These are phyloP conservation scores for Pythium folliculosum DNA, from an alignment of 352 stramenopile species.

Conservation along the genomic window DNA sequence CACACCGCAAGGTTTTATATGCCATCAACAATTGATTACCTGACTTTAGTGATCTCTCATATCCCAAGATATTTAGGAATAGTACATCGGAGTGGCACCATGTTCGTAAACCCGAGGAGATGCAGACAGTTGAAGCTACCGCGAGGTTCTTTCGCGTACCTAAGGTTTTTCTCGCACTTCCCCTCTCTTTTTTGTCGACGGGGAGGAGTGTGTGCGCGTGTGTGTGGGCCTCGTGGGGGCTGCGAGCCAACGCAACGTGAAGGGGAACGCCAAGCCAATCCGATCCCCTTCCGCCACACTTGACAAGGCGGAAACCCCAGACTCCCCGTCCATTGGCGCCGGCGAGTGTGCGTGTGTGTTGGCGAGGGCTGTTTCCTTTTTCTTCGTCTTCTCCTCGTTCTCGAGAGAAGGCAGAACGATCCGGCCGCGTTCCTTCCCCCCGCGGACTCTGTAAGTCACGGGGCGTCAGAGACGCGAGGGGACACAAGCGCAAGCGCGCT, in stretches of 20 bases:
- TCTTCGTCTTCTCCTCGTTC: not conserved
- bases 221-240: not conserved
- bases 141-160: constrained; percentile 18
- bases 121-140: constrained; percentile 24
- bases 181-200: not conserved
- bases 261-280: not conserved
- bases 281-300: not conserved
- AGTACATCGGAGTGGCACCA: not conserved
- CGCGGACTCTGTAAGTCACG: constrained; percentile 13
- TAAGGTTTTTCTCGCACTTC: constrained; percentile 29
- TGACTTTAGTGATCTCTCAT: constrained; percentile 8
- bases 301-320: not conserved
- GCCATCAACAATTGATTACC: constrained; percentile 10
- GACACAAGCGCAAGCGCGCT: constrained; percentile 32
- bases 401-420: not conserved
- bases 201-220: not conserved
- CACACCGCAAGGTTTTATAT: constrained; percentile 24
- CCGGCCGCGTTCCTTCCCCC: constrained; percentile 7
- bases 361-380: not conserved
- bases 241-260: not conserved
- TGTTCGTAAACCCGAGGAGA: constrained; percentile 18
- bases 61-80: not conserved
- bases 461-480: constrained; percentile 32
- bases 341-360: not conserved
- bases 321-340: not conserved